Percentiles rank a stretch among this genome's conserved stretches.
phyloP scores from a whole-genome alignment of 2,329 filamentous ascomycete genomes.

The Exophiala viscosa region DNA sequence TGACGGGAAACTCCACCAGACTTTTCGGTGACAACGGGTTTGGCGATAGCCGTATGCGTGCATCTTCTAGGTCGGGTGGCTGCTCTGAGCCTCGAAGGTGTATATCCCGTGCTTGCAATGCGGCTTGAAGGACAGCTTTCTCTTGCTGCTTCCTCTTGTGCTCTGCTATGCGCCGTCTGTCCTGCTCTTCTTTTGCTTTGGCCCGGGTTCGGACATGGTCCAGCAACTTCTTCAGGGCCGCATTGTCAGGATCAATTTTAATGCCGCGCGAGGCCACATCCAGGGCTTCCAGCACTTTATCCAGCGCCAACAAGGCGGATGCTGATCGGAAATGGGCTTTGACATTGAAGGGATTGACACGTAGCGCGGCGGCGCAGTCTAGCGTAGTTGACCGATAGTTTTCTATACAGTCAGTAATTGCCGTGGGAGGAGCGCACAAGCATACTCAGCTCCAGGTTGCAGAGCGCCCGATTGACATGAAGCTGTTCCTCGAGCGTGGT shows the following conservation, averaged over 20 bases:
- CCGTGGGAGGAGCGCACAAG: slow-evolving; percentile 12
- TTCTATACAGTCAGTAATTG: slow-evolving; percentile 42
- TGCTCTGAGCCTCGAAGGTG: slow-evolving; percentile 61
- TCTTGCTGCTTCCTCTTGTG: slow-evolving; percentile 49
- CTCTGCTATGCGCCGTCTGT: slow-evolving; percentile 53
- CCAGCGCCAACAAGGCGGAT: slow-evolving; percentile 71
- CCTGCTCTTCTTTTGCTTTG: slow-evolving; percentile 53
- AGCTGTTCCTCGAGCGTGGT: slow-evolving; percentile 67
- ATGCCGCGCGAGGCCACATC: slow-evolving; percentile 75
- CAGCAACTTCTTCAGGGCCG: slow-evolving; percentile 59
- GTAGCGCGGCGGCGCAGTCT: slow-evolving; percentile 76
- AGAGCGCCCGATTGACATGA: slow-evolving; percentile 83
- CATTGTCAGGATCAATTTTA: slow-evolving; percentile 66
- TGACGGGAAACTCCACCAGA: slow-evolving; percentile 68
- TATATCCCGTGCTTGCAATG: slow-evolving; percentile 68
- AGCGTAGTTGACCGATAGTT: slow-evolving; percentile 85
- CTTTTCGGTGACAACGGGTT: slow-evolving; percentile 71
- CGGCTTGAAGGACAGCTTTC: slow-evolving; percentile 59
- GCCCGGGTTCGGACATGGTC: slow-evolving; percentile 61
- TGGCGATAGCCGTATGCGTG: slow-evolving; percentile 63
- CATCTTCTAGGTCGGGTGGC: slow-evolving; percentile 85
- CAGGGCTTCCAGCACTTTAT: slow-evolving; percentile 73
- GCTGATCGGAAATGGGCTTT: slow-evolving; percentile 90
- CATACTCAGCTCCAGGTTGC: slow-evolving; percentile 75
- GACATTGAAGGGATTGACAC: slow-evolving; percentile 73